A percentile compares a stretch with the other conserved stretches of the same genome.
phyloP scores from a whole-genome alignment of 495 filamentous ascomycete genomes.

The Alectoria sarmentosa region DNA sequence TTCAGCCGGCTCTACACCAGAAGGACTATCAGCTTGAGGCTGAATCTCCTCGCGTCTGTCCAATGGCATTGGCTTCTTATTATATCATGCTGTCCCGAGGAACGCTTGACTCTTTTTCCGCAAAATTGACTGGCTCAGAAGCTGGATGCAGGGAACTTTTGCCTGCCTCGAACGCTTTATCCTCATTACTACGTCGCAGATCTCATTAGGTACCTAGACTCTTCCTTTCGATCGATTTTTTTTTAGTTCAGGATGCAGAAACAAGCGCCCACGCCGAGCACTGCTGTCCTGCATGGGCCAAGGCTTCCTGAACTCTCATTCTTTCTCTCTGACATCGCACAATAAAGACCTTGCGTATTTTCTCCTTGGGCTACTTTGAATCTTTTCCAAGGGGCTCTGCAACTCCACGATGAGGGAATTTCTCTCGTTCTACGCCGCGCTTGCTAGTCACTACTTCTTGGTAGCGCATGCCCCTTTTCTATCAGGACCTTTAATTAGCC shows the following conservation, averaged over 20 bases:
- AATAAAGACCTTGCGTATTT: too few species aligned
- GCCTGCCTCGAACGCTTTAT: too few species aligned
- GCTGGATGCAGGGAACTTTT: too few species aligned
- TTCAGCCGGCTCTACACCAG: neutral
- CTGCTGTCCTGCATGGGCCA: too few species aligned
- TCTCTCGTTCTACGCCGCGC: neutral
- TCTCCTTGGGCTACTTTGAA: neutral
- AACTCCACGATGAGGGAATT: neutral
- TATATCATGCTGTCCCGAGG: neutral
- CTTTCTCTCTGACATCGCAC: too few species aligned
- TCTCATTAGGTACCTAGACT: too few species aligned
- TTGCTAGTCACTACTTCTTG: neutral
- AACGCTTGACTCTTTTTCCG: neutral
- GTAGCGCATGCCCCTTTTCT: neutral
- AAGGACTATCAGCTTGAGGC: neutral
- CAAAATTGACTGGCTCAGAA: neutral
- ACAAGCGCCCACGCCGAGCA: too few species aligned
- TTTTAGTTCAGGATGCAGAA: too few species aligned
- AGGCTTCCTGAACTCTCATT: too few species aligned
- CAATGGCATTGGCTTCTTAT: neutral
- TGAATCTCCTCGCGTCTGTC: neutral
- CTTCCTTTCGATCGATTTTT: too few species aligned
- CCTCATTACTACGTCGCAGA: too few species aligned
- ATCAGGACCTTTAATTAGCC: neutral
- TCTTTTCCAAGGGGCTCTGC: neutral